Evolutionary conservation across 225 moss, liverwort and hornwort genomes (phyloP).

Genomic region (Asterella californica): DNA sequence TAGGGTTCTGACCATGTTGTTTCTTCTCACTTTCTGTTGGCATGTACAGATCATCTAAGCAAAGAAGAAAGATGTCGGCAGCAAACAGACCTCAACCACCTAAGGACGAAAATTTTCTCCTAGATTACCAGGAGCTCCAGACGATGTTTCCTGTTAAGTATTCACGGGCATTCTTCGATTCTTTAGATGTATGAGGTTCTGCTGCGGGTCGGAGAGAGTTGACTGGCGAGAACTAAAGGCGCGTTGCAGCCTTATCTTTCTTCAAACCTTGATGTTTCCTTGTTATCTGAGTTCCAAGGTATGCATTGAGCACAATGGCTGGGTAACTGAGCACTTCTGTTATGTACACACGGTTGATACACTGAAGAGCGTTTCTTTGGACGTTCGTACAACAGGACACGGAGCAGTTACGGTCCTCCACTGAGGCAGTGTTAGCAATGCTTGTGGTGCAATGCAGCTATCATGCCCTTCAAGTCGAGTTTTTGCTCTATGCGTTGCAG

Average conservation of each 20-base stretch:
- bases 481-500: constrained; percentile 70
- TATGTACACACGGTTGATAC: not conserved
- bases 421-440: constrained; percentile 66
- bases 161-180: not conserved
- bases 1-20: not conserved
- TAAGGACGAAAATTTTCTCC: constrained; percentile 80
- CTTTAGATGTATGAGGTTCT: not conserved
- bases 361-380: not conserved
- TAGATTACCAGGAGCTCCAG: constrained; percentile 77
- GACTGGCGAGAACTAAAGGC: not conserved
- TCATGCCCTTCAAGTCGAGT: constrained; percentile 80
- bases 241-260: no score
- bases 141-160: constrained; percentile 63
- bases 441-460: constrained; percentile 79
- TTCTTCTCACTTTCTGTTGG: not conserved
- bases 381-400: constrained; percentile 45
- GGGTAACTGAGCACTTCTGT: not conserved
- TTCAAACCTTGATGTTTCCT: no score
- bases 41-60: constrained; percentile 51
- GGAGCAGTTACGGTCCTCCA: constrained; percentile 73
- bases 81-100: constrained; percentile 60
- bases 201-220: not conserved
- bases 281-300: not conserved
- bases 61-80: constrained; percentile 53
- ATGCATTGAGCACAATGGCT: not conserved